These are phyloP conservation scores for Astrothelium macrocarpum DNA, from an alignment of 495 filamentous ascomycete genomes.

Conservation along the genomic window DNA sequence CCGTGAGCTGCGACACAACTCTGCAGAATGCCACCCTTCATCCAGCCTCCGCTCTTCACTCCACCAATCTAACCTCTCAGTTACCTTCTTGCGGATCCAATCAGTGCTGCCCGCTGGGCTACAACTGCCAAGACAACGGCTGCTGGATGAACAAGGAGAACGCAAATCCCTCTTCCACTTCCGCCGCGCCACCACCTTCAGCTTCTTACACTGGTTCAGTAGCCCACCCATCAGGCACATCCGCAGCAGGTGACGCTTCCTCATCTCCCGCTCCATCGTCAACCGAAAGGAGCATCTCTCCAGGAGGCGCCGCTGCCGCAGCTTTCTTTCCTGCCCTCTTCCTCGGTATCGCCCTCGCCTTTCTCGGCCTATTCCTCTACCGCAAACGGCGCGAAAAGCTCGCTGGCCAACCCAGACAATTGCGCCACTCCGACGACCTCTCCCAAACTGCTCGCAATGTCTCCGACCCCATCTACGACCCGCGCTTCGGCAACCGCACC, in stretches of 20 bases:
- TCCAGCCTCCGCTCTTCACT: constrained; percentile 57
- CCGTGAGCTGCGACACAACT: constrained; percentile 61
- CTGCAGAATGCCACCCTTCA: constrained; percentile 53
- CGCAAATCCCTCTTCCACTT: constrained; percentile 1
- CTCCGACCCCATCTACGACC: constrained; percentile 46
- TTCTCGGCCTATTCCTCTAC: constrained; percentile 39
- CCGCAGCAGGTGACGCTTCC: constrained; percentile 23
- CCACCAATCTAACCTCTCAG: constrained; percentile 48
- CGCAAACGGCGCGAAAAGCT: constrained; percentile 22
- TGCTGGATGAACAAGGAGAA: constrained; percentile 23
- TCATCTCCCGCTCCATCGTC: constrained; percentile 25
- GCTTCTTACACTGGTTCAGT: not conserved
- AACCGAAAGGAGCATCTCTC: constrained; percentile 26
- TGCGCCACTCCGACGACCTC: constrained; percentile 33
- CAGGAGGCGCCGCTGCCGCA: constrained; percentile 43
- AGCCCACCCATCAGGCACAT: constrained; percentile 17
- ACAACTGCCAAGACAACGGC: constrained; percentile 47
- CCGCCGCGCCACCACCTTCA: not conserved
- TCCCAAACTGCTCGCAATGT: constrained; percentile 38
- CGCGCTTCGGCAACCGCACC: constrained; percentile 40
- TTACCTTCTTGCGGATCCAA: constrained; percentile 47
- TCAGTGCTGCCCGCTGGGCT: constrained; percentile 70
- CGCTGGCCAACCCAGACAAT: constrained; percentile 15
- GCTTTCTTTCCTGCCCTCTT: constrained; percentile 57
- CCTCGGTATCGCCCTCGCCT: constrained; percentile 40